A percentile compares a stretch with the other conserved stretches of the same genome.
These are phyloP conservation scores for Podospora fimiseda DNA, from an alignment of 495 filamentous ascomycete species.

Conservation along the genomic window DNA sequence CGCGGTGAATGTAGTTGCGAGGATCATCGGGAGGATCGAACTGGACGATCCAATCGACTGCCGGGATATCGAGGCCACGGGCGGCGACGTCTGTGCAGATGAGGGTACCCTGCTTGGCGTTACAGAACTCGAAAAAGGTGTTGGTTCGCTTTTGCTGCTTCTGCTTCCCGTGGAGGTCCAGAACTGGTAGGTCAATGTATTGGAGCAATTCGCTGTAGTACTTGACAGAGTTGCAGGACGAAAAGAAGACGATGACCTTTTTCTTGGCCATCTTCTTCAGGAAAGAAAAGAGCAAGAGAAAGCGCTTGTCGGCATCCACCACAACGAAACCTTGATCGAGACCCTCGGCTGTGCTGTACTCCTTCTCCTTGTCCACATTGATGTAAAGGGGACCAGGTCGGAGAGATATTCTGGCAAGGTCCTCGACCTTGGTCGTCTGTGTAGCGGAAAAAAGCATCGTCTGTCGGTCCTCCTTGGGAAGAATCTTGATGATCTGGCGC, in stretches of 20 bases:
- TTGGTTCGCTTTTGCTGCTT: conserved; percentile 97
- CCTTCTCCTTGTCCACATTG: conserved; percentile 63
- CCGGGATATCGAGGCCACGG: conserved; percentile 85
- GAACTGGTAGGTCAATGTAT: conserved; percentile 92
- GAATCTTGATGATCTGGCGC: conserved; percentile 92
- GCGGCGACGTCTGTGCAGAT: conserved; percentile 98
- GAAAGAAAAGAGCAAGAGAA: conserved; percentile 92
- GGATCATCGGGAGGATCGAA: conserved; percentile 92
- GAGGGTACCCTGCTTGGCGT: conserved; percentile 80
- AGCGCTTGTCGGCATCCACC: conserved; percentile 88
- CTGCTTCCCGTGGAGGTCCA: conserved; percentile 84
- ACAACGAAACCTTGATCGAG: conserved; percentile 93
- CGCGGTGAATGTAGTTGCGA: conserved; percentile 91
- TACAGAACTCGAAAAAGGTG: conserved; percentile 98
- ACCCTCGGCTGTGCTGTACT: conserved; percentile 70
- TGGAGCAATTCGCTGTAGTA: conserved; percentile 92
- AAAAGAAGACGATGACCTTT: conserved; percentile 97
- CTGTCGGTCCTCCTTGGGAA: conserved; percentile 82
- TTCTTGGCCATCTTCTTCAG: conserved; percentile 83
- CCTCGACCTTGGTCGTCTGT: conserved; percentile 97
- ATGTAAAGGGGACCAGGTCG: conserved; percentile 90
- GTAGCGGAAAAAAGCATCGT: conserved; percentile 98
- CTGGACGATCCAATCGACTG: conserved; percentile 93
- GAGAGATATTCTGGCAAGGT: conserved; percentile 88
- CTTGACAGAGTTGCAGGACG: conserved; percentile 87